Conservation (phyloP, 2,329 filamentous ascomycete species). For the Dactylellina parvicollis region DNA sequence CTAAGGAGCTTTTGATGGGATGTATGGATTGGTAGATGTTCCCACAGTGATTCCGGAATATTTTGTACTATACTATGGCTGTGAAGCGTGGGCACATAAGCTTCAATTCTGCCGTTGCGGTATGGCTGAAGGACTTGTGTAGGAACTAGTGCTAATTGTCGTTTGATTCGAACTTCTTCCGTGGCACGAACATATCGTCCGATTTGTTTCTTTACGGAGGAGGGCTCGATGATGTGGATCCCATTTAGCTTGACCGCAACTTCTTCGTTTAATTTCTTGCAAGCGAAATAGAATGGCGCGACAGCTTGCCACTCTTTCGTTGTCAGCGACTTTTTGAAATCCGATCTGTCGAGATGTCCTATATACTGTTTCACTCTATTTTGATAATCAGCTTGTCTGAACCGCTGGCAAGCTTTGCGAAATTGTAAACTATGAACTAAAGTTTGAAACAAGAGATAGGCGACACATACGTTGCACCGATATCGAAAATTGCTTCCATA, state of each 20-base stretch:
- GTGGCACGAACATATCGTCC: not conserved
- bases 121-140: not conserved
- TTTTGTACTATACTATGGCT: not conserved
- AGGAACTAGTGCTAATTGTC: not conserved
- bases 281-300: not conserved
- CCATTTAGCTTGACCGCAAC: conserved; percentile 7
- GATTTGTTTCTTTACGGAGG: conserved; percentile 5
- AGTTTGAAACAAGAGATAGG: no score
- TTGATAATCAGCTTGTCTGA: not conserved
- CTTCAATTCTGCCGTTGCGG: no score
- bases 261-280: not conserved
- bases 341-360: not conserved
- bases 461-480: conserved; percentile 13
- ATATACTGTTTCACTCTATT: conserved; percentile 7
- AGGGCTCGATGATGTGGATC: not conserved
- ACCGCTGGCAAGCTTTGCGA: no score
- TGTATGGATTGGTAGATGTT: not conserved
- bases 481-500: conserved; percentile 12
- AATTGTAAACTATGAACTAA: no score
- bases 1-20: no score
- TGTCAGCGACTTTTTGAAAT: conserved; percentile 7
- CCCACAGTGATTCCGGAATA: not conserved
- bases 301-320: conserved; percentile 4
- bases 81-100: no score
- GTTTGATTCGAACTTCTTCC: not conserved